Conservation (phyloP, 202 grass and related monocot species). For the Schoenoplectus triqueter region DNA sequence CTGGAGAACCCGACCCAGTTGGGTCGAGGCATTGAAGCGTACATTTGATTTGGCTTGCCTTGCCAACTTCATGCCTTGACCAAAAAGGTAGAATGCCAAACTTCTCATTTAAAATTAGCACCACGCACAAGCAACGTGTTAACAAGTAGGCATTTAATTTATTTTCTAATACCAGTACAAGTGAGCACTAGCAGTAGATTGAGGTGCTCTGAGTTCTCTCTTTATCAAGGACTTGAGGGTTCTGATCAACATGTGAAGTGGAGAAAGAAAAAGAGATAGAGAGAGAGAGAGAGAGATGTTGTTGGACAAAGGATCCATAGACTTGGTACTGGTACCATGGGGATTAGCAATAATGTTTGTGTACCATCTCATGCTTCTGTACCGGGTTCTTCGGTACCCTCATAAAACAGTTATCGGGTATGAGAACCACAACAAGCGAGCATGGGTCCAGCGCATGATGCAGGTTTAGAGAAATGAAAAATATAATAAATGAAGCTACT, state of each 20-base stretch:
- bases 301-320: conserved; percentile 61
- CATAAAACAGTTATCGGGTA: conserved; percentile 74
- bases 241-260: conserved; percentile 11
- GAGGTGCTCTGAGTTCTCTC: conserved; percentile 28
- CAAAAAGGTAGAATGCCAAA: conserved; percentile 31
- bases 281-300: conserved; percentile 43
- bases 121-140: conserved; percentile 19
- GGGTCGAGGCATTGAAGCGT: conserved; percentile 7
- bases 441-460: conserved; percentile 79
- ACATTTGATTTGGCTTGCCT: conserved; percentile 35
- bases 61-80: conserved; percentile 35
- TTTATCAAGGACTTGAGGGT: conserved; percentile 1
- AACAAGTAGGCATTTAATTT: conserved; percentile 3
- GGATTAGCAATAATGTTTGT: conserved; percentile 62
- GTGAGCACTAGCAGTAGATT: not conserved
- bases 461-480: conserved; percentile 39
- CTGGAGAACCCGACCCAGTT: not conserved
- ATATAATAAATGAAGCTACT: not conserved
- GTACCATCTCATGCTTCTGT: conserved; percentile 93
- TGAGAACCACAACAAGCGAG: conserved; percentile 94
- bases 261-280: not conserved
- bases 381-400: conserved; percentile 73
- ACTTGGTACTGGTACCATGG: conserved; percentile 77
- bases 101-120: not conserved
- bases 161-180: conserved; percentile 12